Conservation (phyloP, 768 basidiomycete genomes). For the Leccinum barrowsii region DNA sequence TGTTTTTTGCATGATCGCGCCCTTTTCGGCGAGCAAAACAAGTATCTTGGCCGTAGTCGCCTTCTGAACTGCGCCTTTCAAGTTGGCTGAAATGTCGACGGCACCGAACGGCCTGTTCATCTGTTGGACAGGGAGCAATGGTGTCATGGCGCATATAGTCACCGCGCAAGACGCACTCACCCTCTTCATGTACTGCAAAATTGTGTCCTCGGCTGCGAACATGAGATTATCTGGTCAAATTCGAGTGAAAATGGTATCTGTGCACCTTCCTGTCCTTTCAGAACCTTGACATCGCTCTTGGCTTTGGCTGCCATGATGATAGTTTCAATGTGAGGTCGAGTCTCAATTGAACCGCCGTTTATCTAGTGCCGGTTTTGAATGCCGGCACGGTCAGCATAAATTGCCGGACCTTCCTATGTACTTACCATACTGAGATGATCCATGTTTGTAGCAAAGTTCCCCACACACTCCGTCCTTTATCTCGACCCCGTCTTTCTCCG, state of each 20-base stretch:
- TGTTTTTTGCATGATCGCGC: constrained; percentile 73
- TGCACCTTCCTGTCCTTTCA: constrained; percentile 75
- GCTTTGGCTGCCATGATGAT: constrained; percentile 44
- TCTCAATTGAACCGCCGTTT: not conserved
- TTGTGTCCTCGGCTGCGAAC: constrained; percentile 61
- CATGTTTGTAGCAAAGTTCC: constrained; percentile 5
- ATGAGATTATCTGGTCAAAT: not conserved
- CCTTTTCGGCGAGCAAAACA: constrained; percentile 77
- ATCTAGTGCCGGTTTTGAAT: not conserved
- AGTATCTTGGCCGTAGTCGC: constrained; percentile 82
- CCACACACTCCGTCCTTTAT: constrained; percentile 3
- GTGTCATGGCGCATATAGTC: constrained; percentile 8
- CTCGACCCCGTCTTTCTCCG: constrained; percentile 4
- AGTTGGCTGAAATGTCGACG: constrained; percentile 86
- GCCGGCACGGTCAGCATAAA: not conserved
- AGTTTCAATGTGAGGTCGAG: not conserved
- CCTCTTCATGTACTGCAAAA: constrained; percentile 76
- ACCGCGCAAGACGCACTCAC: constrained; percentile 32
- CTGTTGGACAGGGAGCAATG: constrained; percentile 34
- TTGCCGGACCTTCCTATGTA: not conserved
- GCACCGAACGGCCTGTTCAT: constrained; percentile 95
- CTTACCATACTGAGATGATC: not conserved
- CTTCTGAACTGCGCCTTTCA: constrained; percentile 88
- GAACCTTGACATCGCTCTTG: constrained; percentile 53
- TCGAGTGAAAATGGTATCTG: not conserved